A percentile compares a stretch with the other conserved stretches of the same genome.
Conservation (phyloP, 352 stramenopile genomes). For the Phytopythium helicoides region DNA sequence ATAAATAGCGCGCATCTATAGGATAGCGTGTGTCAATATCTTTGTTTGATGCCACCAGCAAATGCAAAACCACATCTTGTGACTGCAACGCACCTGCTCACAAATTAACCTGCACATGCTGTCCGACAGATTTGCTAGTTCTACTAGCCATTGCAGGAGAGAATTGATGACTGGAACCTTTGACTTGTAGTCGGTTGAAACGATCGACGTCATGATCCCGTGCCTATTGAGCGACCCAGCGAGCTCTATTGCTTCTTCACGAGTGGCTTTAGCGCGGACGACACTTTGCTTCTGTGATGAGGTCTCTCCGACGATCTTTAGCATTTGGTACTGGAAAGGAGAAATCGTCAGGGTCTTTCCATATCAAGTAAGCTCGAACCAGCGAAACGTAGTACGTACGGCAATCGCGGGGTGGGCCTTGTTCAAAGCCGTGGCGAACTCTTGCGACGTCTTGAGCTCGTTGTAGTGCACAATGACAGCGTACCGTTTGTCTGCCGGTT, state of each 20-base stretch:
- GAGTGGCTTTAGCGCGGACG: conserved; percentile 58
- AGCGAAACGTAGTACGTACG: conserved; percentile 25
- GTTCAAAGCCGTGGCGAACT: conserved; percentile 76
- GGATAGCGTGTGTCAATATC: no score
- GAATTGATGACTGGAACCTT: conserved; percentile 64
- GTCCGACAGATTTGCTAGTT: conserved; percentile 76
- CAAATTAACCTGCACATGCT: conserved; percentile 82
- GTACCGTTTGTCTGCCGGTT: conserved; percentile 64
- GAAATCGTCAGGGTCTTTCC: conserved; percentile 4
- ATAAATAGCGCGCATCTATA: conserved; percentile 32
- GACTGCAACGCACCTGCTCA: conserved; percentile 46
- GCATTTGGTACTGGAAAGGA: conserved; percentile 64
- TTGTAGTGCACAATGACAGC: conserved; percentile 93
- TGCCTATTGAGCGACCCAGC: conserved; percentile 57
- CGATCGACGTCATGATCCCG: conserved; percentile 78
- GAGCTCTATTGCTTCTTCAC: conserved; percentile 76
- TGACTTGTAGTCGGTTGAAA: conserved; percentile 73
- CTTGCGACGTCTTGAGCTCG: conserved; percentile 88
- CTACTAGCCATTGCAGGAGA: conserved; percentile 78
- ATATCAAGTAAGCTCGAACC: conserved; percentile 6
- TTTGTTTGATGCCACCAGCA: no score
- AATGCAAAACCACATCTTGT: no score
- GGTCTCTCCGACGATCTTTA: conserved; percentile 76
- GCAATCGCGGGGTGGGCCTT: conserved; percentile 66
- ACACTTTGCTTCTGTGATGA: conserved; percentile 77